These are phyloP conservation scores for Saksenaea oblongispora DNA, from an alignment of 371 early-diverging fungal species.

Conservation along the genomic window DNA sequence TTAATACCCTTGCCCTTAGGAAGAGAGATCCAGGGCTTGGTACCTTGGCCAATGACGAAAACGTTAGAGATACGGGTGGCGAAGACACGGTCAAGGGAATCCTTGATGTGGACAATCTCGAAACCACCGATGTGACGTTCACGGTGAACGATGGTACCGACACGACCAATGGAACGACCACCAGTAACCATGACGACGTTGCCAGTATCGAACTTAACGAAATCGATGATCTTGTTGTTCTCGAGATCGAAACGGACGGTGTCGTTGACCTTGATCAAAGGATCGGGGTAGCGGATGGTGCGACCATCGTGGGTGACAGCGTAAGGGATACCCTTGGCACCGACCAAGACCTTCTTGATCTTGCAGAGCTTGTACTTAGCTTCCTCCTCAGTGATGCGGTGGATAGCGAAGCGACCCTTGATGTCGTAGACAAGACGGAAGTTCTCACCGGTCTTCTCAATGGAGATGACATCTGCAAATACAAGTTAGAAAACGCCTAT, in stretches of 20 bases:
- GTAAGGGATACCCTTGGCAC: constrained; percentile 95
- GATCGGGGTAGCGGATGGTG: constrained; percentile 99
- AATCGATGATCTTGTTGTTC: constrained; percentile 91
- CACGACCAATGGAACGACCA: constrained; percentile 99
- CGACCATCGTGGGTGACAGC: constrained; percentile 99
- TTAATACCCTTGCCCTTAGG: constrained; percentile 98
- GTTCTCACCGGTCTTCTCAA: constrained; percentile 99
- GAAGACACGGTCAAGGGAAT: constrained; percentile 85
- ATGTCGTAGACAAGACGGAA: constrained; percentile 99
- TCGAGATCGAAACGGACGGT: constrained; percentile 97
- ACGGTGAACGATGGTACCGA: constrained; percentile 97
- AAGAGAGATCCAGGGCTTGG: constrained; percentile 87
- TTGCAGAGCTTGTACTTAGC: constrained; percentile 99
- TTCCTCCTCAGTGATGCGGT: constrained; percentile 98
- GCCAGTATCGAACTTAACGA: constrained; percentile 95
- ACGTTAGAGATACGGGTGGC: constrained; percentile 93
- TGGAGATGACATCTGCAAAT: constrained; percentile 92
- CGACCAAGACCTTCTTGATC: constrained; percentile 94
- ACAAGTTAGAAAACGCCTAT: neutral
- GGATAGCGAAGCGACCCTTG: constrained; percentile 99
- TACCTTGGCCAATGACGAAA: constrained; percentile 85
- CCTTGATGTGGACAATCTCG: constrained; percentile 94
- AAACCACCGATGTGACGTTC: constrained; percentile 98
- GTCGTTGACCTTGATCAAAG: constrained; percentile 98
- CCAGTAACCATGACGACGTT: constrained; percentile 97